Percentiles rank a stretch among this genome's conserved stretches.
Conservation (phyloP, 2,329 filamentous ascomycete species). For the Huntiella omanensis region DNA sequence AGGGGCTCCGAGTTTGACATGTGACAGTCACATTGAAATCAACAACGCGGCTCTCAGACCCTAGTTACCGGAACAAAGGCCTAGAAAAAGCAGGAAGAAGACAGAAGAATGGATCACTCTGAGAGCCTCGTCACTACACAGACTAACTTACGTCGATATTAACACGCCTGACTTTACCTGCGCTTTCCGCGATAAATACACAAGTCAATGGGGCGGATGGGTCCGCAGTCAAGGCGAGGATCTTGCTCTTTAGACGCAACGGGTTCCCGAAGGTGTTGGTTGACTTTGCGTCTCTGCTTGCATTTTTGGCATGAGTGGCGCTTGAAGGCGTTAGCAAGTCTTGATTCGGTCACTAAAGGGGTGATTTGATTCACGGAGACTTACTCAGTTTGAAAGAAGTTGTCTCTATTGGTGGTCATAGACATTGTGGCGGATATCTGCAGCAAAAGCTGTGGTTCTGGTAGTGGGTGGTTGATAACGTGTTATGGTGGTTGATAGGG, state of each 20-base stretch:
- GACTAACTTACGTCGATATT: slow-evolving; percentile 44
- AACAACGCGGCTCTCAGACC: background rate
- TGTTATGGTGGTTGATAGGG: no score
- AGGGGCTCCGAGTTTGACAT: background rate
- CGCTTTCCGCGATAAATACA: slow-evolving; percentile 71
- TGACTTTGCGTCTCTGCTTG: slow-evolving; percentile 49
- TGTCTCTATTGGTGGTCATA: slow-evolving; percentile 46
- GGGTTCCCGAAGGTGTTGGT: slow-evolving; percentile 68
- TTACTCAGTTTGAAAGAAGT: slow-evolving; percentile 89
- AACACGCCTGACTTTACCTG: slow-evolving; percentile 58
- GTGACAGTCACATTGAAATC: background rate
- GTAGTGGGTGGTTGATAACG: no score
- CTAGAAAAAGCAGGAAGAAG: background rate
- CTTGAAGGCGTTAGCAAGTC: slow-evolving; percentile 17
- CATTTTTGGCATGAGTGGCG: slow-evolving; percentile 27
- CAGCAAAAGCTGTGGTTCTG: no score
- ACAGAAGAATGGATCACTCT: no score
- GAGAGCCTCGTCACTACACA: no score
- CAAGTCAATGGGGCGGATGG: slow-evolving; percentile 36
- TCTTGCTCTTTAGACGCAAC: slow-evolving; percentile 65
- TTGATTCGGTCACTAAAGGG: background rate
- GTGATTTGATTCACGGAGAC: slow-evolving; percentile 16
- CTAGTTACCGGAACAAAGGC: background rate
- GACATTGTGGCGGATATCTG: slow-evolving; percentile 7
- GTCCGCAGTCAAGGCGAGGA: slow-evolving; percentile 55